A percentile compares a stretch with the other conserved stretches of the same genome.
Conservation (phyloP, 2,329 filamentous ascomycete genomes). For the Dactylellina parvicollis region DNA sequence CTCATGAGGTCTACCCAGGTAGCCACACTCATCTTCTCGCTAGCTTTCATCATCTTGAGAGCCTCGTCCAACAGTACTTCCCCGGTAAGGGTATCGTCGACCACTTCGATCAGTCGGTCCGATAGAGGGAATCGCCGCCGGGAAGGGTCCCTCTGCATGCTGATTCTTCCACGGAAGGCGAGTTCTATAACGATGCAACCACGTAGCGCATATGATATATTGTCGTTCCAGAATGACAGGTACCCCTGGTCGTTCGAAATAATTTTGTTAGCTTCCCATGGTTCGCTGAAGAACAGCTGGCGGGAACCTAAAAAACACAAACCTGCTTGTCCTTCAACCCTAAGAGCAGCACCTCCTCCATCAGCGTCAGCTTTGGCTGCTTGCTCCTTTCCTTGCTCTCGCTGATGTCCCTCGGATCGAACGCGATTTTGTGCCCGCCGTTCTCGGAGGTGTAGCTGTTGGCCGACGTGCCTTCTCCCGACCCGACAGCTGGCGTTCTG, state of each 20-base stretch:
- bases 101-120: conserved; percentile 93
- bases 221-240: conserved; percentile 99
- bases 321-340: conserved; percentile 99
- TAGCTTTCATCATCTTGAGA: conserved; percentile 99
- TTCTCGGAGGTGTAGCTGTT: conserved; percentile 93
- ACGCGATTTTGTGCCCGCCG: conserved; percentile 71
- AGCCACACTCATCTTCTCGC: conserved; percentile 99
- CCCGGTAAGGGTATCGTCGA: conserved; percentile 94
- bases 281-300: neutral
- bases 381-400: conserved; percentile 96
- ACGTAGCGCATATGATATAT: conserved; percentile 96
- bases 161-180: conserved; percentile 92
- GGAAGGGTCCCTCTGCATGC: conserved; percentile 97
- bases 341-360: conserved; percentile 96
- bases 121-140: conserved; percentile 90
- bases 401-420: conserved; percentile 94
- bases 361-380: conserved; percentile 96
- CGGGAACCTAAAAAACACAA: conserved; percentile 59
- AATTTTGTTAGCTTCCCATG: neutral
- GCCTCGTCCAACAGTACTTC: conserved; percentile 97
- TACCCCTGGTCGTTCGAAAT: conserved; percentile 74
- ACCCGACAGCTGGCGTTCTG: conserved; percentile 67
- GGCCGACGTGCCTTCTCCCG: conserved; percentile 69
- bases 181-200: conserved; percentile 98
- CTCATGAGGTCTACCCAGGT: conserved; percentile 99